phyloP scores from a whole-genome alignment of 1,284 basidiomycete species.

The Ceratobasidium sp. region DNA sequence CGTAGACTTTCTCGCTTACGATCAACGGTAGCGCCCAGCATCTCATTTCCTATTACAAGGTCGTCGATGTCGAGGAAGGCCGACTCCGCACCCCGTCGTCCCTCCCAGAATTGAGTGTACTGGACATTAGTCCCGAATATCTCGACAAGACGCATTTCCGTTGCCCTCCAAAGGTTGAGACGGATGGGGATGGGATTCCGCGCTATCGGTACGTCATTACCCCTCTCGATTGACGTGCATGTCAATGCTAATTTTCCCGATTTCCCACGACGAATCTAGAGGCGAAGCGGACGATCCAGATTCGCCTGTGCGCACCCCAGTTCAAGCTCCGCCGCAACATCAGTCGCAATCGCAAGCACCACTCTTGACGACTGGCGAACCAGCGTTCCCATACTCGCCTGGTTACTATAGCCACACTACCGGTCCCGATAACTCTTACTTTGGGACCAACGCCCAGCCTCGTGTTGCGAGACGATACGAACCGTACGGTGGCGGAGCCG shows the following conservation, averaged over 20 bases:
- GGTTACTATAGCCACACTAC: slow-evolving; percentile 27
- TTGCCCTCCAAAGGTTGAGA: slow-evolving; percentile 87
- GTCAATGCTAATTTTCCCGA: background rate
- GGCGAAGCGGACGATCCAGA: slow-evolving; percentile 41
- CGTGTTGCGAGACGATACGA: slow-evolving; percentile 25
- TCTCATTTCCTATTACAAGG: slow-evolving; percentile 94
- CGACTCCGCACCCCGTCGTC: slow-evolving; percentile 89
- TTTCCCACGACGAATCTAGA: slow-evolving; percentile 17
- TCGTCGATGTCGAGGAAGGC: slow-evolving; percentile 89
- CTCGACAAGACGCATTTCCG: slow-evolving; percentile 91
- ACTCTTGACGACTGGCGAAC: slow-evolving; percentile 7
- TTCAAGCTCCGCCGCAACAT: slow-evolving; percentile 26
- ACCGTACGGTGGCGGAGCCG: slow-evolving; percentile 9
- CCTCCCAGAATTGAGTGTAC: slow-evolving; percentile 84
- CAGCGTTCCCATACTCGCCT: background rate
- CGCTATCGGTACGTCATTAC: slow-evolving; percentile 67
- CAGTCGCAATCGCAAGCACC: slow-evolving; percentile 15
- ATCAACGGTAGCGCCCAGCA: slow-evolving; percentile 90
- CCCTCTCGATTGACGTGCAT: background rate
- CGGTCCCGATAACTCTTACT: slow-evolving; percentile 6
- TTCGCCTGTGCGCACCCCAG: slow-evolving; percentile 24
- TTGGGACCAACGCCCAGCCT: background rate
- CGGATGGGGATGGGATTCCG: slow-evolving; percentile 81
- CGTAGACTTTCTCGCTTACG: slow-evolving; percentile 90
- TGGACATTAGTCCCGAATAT: slow-evolving; percentile 89